Percentiles rank a stretch among this genome's conserved stretches.
phyloP scores from a whole-genome alignment of 148 eudicot species.

The Selenicereus undatus region DNA sequence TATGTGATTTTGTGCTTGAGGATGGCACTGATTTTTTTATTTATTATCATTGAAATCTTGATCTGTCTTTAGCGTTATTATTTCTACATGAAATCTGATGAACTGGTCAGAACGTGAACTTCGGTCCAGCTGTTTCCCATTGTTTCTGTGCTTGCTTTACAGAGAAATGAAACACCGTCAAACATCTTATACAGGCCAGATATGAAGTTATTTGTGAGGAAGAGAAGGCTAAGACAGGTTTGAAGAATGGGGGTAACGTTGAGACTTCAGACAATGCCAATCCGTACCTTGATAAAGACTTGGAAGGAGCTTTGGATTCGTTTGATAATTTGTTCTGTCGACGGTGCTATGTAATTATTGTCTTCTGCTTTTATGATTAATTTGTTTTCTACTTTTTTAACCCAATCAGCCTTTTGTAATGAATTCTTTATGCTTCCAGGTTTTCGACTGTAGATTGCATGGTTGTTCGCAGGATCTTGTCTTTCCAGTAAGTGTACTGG shows the following conservation, averaged over 20 bases:
- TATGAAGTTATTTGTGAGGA: slow-evolving; percentile 61
- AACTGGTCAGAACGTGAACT: slow-evolving; percentile 61
- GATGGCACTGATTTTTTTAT: neutral
- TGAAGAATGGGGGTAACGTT: slow-evolving; percentile 34
- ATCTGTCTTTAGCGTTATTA: slow-evolving; percentile 14
- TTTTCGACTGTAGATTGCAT: slow-evolving; percentile 94
- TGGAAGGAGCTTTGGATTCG: slow-evolving; percentile 94
- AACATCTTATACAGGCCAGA: slow-evolving; percentile 99
- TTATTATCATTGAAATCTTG: neutral
- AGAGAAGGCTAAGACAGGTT: slow-evolving; percentile 35
- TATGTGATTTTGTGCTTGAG: slow-evolving; percentile 21
- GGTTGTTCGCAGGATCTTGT: slow-evolving; percentile 98
- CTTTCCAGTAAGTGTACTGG: slow-evolving; percentile 65
- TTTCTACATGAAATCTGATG: slow-evolving; percentile 21
- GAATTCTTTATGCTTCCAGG: slow-evolving; percentile 48
- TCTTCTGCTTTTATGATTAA: slow-evolving; percentile 9
- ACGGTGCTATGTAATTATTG: slow-evolving; percentile 75
- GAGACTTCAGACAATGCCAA: slow-evolving; percentile 36
- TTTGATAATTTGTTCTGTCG: slow-evolving; percentile 96
- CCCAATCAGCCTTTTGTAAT: slow-evolving; percentile 12
- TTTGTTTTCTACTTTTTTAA: slow-evolving; percentile 5
- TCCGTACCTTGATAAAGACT: slow-evolving; percentile 75
- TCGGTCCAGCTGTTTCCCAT: slow-evolving; percentile 86
- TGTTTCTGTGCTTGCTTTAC: slow-evolving; percentile 68
- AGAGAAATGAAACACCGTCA: slow-evolving; percentile 82